These are phyloP conservation scores for Physcomitrellopsis africana DNA, from an alignment of 225 moss, liverwort and hornwort species.

Conservation along the genomic window DNA sequence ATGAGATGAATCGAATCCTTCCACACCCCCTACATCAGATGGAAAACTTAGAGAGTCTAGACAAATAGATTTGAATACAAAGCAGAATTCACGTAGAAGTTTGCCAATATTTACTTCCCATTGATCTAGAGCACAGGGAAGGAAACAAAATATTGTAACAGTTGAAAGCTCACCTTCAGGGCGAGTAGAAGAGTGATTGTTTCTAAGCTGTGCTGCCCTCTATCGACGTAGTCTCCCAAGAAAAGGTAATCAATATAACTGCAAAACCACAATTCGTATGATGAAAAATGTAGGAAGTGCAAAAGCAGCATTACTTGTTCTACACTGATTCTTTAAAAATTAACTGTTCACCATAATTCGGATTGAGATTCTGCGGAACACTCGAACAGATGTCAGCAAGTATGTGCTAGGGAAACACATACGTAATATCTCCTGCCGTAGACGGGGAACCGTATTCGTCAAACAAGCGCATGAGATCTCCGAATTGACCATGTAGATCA, in stretches of 20 bases:
- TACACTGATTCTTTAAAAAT: not conserved
- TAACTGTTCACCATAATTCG: constrained; percentile 1
- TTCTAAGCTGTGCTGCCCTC: constrained; percentile 96
- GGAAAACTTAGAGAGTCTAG: not conserved
- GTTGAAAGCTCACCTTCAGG: constrained; percentile 64
- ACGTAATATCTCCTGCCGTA: constrained; percentile 76
- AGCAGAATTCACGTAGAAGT: not conserved
- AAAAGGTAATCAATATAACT: constrained; percentile 97
- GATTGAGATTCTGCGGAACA: not conserved
- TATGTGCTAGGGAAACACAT: constrained; percentile 25
- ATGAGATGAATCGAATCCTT: not conserved
- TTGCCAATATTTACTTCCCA: constrained; percentile 9
- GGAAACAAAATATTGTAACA: not conserved
- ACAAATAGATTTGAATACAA: not conserved
- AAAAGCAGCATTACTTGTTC: not conserved
- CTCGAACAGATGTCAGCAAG: constrained; percentile 14
- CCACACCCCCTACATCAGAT: not conserved
- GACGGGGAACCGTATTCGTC: constrained; percentile 79
- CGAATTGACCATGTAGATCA: constrained; percentile 74
- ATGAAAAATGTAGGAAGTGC: constrained; percentile 5
- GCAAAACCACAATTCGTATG: constrained; percentile 26
- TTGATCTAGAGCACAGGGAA: constrained; percentile 11
- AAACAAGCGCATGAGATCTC: constrained; percentile 76
- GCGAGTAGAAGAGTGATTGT: constrained; percentile 89
- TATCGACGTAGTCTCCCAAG: constrained; percentile 94